Conservation (phyloP, 768 basidiomycete species). For the Tulasnella sp. region DNA sequence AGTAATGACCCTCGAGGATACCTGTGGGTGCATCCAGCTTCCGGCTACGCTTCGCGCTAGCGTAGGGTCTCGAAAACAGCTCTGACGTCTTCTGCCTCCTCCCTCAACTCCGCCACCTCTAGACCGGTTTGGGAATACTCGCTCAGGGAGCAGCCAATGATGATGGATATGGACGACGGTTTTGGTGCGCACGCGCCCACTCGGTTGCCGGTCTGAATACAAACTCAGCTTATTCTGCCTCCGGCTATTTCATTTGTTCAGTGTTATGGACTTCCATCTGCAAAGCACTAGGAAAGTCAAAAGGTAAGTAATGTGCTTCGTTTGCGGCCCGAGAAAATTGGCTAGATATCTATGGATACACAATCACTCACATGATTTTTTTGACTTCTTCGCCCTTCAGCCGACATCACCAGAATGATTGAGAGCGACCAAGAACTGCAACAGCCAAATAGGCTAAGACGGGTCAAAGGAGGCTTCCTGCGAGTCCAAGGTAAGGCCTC, state of each 20-base stretch:
- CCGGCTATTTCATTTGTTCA: constrained; percentile 1
- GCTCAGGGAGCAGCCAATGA: constrained; percentile 84
- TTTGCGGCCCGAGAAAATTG: neutral
- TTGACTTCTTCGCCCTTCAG: constrained; percentile 35
- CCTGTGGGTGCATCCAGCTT: constrained; percentile 48
- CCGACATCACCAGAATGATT: constrained; percentile 87
- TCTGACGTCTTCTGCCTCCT: constrained; percentile 16
- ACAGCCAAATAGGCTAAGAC: constrained; percentile 54
- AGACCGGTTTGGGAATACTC: constrained; percentile 85
- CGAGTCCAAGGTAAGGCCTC: constrained; percentile 23
- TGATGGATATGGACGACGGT: constrained; percentile 92
- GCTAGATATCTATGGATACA: neutral
- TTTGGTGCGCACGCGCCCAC: constrained; percentile 34
- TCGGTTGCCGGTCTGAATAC: neutral
- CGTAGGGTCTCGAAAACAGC: neutral
- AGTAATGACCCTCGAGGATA: constrained; percentile 83
- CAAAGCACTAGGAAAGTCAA: constrained; percentile 37
- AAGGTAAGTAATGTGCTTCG: constrained; percentile 44
- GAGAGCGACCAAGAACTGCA: constrained; percentile 80
- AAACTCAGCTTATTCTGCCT: constrained; percentile 3
- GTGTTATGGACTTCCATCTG: constrained; percentile 89
- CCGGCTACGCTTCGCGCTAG: neutral
- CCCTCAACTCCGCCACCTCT: constrained; percentile 21
- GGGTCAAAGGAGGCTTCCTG: constrained; percentile 60
- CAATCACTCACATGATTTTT: constrained; percentile 13